A percentile compares a stretch with the other conserved stretches of the same genome.
These are phyloP conservation scores for Alternaria sp. DNA, from an alignment of 2,329 filamentous ascomycete genomes.

Conservation along the genomic window DNA sequence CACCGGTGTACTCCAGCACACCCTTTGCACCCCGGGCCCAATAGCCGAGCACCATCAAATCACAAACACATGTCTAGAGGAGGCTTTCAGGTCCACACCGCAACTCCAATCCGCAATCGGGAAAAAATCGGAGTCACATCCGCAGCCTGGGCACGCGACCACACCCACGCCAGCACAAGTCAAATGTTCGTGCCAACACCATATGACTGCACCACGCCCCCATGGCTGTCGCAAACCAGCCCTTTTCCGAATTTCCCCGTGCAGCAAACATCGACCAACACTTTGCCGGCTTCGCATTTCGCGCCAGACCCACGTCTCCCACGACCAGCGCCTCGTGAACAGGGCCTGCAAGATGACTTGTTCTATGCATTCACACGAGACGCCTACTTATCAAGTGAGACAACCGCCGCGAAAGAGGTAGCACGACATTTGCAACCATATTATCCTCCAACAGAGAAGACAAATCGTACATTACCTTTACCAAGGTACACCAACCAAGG, in stretches of 20 bases:
- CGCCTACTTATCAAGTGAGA: slow-evolving; percentile 16
- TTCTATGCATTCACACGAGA: slow-evolving; percentile 13
- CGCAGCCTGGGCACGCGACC: slow-evolving; percentile 1
- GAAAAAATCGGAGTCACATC: slow-evolving; percentile 2
- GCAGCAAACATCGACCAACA: slow-evolving; percentile 8
- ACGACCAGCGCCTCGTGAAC: slow-evolving; percentile 21
- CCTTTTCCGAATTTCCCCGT: slow-evolving; percentile 5
- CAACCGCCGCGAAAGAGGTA: slow-evolving; percentile 8
- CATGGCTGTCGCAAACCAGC: slow-evolving; percentile 5
- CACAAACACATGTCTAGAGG: slow-evolving; percentile 4
- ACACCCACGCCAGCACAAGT: slow-evolving; percentile 2
- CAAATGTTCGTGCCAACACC: slow-evolving; percentile 13
- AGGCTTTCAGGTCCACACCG: slow-evolving; percentile 5
- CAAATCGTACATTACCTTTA: background rate
- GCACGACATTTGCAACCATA: background rate
- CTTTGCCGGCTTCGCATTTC: slow-evolving; percentile 5
- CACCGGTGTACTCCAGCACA: background rate
- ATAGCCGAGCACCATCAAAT: background rate
- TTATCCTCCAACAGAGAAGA: slow-evolving; percentile 1
- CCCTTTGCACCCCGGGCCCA: background rate
- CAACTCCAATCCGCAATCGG: background rate
- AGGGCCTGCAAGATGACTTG: slow-evolving; percentile 21
- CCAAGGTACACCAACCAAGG: background rate
- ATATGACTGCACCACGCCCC: slow-evolving; percentile 8
- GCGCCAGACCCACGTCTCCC: slow-evolving; percentile 17